phyloP scores from a whole-genome alignment of 768 basidiomycete species.

The Stropharia rugosoannulata region DNA sequence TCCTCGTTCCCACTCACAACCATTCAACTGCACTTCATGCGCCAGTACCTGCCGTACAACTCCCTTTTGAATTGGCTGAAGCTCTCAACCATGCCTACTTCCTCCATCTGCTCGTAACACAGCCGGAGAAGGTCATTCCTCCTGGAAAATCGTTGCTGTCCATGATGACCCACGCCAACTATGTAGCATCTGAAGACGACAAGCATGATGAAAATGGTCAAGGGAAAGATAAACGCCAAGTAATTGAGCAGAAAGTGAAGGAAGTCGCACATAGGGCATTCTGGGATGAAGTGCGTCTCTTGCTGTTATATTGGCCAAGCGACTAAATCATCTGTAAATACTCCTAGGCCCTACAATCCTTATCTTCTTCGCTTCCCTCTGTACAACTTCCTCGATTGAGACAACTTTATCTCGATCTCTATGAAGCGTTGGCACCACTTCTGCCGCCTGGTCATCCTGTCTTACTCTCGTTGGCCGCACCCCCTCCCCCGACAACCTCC shows the following conservation, averaged over 20 bases:
- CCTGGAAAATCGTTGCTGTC: constrained; percentile 73
- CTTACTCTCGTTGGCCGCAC: constrained; percentile 51
- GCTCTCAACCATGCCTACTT: constrained; percentile 61
- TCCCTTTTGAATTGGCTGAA: constrained; percentile 58
- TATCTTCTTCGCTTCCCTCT: constrained; percentile 59
- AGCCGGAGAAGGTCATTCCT: constrained; percentile 60
- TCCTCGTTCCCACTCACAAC: not conserved
- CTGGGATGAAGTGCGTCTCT: constrained; percentile 64
- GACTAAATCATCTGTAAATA: not conserved
- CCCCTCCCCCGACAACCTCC: constrained; percentile 65
- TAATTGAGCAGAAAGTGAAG: constrained; percentile 41
- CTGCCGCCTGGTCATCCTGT: constrained; percentile 55
- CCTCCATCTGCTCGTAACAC: constrained; percentile 65
- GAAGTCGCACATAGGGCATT: constrained; percentile 65
- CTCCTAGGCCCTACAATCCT: constrained; percentile 50
- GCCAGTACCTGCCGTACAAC: constrained; percentile 6
- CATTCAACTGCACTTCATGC: not conserved
- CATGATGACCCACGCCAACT: constrained; percentile 42
- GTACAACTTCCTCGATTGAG: constrained; percentile 60
- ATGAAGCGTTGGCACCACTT: constrained; percentile 49
- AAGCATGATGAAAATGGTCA: not conserved
- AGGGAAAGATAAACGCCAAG: constrained; percentile 8
- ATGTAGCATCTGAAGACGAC: constrained; percentile 13
- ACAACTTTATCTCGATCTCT: constrained; percentile 53
- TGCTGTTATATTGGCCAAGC: not conserved